Conservation (phyloP, 768 basidiomycete genomes). For the Lyophyllum shimeji region DNA sequence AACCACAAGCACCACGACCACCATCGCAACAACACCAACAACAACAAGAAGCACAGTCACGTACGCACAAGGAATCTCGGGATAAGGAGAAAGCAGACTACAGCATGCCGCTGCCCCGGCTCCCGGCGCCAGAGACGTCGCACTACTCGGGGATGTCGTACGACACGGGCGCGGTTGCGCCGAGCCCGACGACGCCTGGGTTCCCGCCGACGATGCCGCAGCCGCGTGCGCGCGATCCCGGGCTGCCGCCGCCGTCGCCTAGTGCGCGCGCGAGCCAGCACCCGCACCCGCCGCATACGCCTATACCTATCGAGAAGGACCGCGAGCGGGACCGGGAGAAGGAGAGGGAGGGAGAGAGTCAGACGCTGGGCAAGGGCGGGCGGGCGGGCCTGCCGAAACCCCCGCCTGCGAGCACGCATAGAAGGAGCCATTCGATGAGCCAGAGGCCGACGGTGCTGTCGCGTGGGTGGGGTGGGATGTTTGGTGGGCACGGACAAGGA, state of each 20-base stretch:
- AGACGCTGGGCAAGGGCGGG: conserved; percentile 8
- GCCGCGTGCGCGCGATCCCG: conserved; percentile 67
- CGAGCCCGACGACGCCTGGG: conserved; percentile 58
- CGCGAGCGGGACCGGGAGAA: no score
- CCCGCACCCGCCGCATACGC: conserved; percentile 18
- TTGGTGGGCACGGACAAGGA: conserved; percentile 51
- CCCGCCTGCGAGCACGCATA: conserved; percentile 77
- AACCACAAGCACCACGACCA: background rate
- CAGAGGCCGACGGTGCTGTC: conserved; percentile 59
- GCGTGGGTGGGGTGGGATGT: conserved; percentile 61
- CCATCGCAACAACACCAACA: background rate
- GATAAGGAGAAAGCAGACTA: conserved; percentile 57
- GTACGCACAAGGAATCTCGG: background rate
- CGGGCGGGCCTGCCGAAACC: conserved; percentile 51
- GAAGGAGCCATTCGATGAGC: conserved; percentile 81
- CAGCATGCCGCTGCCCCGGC: conserved; percentile 77
- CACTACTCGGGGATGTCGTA: conserved; percentile 86
- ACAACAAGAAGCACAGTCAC: background rate
- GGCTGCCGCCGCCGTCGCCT: conserved; percentile 45
- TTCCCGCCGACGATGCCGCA: conserved; percentile 47
- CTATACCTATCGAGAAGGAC: conserved; percentile 3
- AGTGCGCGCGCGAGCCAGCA: conserved; percentile 17
- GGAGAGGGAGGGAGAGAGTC: conserved; percentile 11
- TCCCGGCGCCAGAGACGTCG: conserved; percentile 78
- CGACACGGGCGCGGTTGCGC: conserved; percentile 46